Evolutionary conservation across 2,329 filamentous ascomycete species (phyloP), one percentile per base, ranked within the genome.

Genomic region (Aspergillus fructus): DNA sequence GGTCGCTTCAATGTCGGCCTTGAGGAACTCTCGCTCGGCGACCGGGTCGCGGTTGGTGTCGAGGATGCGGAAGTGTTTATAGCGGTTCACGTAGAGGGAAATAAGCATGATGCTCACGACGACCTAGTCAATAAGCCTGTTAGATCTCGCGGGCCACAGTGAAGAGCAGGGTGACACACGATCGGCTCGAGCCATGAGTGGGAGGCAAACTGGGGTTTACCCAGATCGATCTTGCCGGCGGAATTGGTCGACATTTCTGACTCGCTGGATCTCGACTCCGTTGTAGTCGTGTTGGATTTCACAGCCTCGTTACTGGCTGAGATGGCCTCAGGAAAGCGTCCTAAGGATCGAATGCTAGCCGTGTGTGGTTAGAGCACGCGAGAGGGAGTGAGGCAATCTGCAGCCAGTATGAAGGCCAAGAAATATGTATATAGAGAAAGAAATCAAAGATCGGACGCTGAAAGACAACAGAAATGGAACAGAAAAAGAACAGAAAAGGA

Each of bases 51-150:
- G 53, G 40, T 55, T 66, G 64, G 60, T 55, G 48, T 67, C 66
- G 41, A 79, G 73, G 53, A 82, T 74, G 39, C 72, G 73, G 63
- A 72, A 81, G 57, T 76, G 74, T 58, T 73, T 73, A 59, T 75
- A 73, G 21, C 80, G 73, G 12, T 79, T 83, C 56, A 81, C 66
- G 59, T 77, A 73, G 73, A 82, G 78, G 27, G 78, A 79, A 23
- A 71, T 72, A 60, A 81, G 71, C 55, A 82, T 76, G 53, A 83
- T 82, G 40, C 68, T 73, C n/a, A 79, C 71, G 11, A 83, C 79
- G 61, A 82, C 80, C 79, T 81, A 55, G 27, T 30, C 8, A 30
- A 30, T 30, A 30, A 30, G 27, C 6, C n/a, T 8, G 3, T 33
- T 39, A 6, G 23, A 30, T 9, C 23, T n/a, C 12, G 19, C 42